Evolutionary conservation across 345 rosid genomes (phyloP), one percentile per base, ranked within the genome.

Genomic region (Populus nigra): DNA sequence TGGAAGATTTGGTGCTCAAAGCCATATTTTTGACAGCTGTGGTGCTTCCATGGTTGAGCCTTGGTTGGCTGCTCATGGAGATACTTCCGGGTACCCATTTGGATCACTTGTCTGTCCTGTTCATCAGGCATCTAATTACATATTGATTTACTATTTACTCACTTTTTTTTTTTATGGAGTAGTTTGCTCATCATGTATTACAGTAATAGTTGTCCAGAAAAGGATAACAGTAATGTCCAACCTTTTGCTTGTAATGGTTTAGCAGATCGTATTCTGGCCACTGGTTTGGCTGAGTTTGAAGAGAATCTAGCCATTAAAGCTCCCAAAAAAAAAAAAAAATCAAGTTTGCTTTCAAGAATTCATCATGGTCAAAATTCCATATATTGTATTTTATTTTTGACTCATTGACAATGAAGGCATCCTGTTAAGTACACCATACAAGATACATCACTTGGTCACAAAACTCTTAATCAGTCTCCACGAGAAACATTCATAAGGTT

Each of bases 21-120:
- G 90, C 68, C 93, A 96, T 80, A 88, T 93, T 67, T 92, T 89
- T 9, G 94, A 96, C 80, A 79, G 91, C 11, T 92, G 93, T 49
- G 99, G 98, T 67, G 96, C 94, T 2, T 92, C 97, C 0, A 83
- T 93, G 94, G 99, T 91, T 22, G 99, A 96, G 81, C 99, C 99
- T 1, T 96, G 98, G 99, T 78, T 96, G 39, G 97, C 96, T 7
- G 87, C 96, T 47, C 97, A 96, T 81, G 99, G 89, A n/a, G 97
- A 96, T 88, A 94, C 89, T 5, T 90, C 98, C 61, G 92, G 99
- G 99, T 96, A 80, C 55, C 29, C 68, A 53, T 25, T 57, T 4
- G 65, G 39, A 7, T 63, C 22, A 10, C 35, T n/a, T 8, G 16
- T 13, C 23, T 73, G 29, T 17, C 36, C 17, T 73, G 9, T 36